Conservation (phyloP, 371 early-diverging fungal genomes). For the Mortierella sp. region DNA sequence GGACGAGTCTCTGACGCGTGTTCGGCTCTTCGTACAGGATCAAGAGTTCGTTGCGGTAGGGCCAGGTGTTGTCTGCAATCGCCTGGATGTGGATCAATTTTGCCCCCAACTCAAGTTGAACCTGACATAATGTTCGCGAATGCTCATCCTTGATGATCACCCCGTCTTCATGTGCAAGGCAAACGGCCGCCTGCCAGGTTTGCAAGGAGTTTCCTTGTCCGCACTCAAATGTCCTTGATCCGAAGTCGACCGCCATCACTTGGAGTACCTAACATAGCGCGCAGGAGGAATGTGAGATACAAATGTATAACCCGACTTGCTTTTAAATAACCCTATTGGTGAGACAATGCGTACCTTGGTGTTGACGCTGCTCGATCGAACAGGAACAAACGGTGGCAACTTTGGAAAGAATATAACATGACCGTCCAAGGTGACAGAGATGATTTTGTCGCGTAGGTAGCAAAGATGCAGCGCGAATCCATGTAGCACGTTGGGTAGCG, state of each 20-base stretch:
- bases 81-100: constrained; percentile 38
- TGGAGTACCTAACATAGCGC: constrained; percentile 25
- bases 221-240: constrained; percentile 14
- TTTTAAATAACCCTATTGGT: too few relatives aligned
- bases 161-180: constrained; percentile 35
- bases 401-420: constrained; percentile 33
- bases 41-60: constrained; percentile 33
- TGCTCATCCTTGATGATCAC: constrained; percentile 46
- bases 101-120: constrained; percentile 24
- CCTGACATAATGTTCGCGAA: constrained; percentile 15
- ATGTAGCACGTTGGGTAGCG: constrained; percentile 39
- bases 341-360: constrained; percentile 23
- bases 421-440: constrained; percentile 34
- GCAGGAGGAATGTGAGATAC: too few relatives aligned
- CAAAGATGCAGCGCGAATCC: constrained; percentile 33
- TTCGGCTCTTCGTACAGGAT: constrained; percentile 39
- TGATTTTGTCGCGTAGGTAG: constrained; percentile 23
- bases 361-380: constrained; percentile 22
- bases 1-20: constrained; percentile 31
- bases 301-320: not conserved
- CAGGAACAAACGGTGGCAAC: constrained; percentile 14
- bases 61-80: constrained; percentile 20
- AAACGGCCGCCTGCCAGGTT: constrained; percentile 38
- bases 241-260: constrained; percentile 25
- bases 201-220: not conserved